phyloP scores from a whole-genome alignment of 176 grass and related monocot genomes.

The Carex parvula region DNA sequence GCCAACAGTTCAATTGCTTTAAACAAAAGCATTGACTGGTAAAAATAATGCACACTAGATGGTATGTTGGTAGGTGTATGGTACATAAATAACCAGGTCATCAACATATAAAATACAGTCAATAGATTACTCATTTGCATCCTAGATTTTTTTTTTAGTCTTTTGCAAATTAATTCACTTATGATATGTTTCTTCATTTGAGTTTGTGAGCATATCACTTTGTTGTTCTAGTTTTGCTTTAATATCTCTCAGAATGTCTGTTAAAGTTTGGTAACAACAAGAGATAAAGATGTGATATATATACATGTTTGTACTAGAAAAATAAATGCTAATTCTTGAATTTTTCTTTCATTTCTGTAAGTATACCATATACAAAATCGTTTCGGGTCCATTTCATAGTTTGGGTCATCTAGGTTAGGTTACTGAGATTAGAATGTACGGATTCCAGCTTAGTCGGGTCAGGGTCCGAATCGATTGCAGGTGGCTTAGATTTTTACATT shows the following conservation, averaged over 20 bases:
- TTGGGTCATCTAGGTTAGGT: neutral
- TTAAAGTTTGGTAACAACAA: neutral
- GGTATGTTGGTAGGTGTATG: neutral
- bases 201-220: neutral
- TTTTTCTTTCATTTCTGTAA: neutral
- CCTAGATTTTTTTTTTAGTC: neutral
- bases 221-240: neutral
- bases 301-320: too few species aligned
- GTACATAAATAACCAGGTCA: neutral
- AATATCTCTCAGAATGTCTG: neutral
- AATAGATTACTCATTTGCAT: neutral
- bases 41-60: neutral
- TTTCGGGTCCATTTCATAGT: neutral
- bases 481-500: too few species aligned
- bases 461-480: too few species aligned
- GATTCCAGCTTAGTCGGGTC: neutral
- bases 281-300: neutral
- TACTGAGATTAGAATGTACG: neutral
- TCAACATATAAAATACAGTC: neutral
- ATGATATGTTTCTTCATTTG: neutral
- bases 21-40: too few species aligned
- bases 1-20: neutral
- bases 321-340: neutral
- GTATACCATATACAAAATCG: neutral
- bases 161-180: neutral